phyloP scores from a whole-genome alignment of 495 filamentous ascomycete species.

The Penicillium simplicissimum region DNA sequence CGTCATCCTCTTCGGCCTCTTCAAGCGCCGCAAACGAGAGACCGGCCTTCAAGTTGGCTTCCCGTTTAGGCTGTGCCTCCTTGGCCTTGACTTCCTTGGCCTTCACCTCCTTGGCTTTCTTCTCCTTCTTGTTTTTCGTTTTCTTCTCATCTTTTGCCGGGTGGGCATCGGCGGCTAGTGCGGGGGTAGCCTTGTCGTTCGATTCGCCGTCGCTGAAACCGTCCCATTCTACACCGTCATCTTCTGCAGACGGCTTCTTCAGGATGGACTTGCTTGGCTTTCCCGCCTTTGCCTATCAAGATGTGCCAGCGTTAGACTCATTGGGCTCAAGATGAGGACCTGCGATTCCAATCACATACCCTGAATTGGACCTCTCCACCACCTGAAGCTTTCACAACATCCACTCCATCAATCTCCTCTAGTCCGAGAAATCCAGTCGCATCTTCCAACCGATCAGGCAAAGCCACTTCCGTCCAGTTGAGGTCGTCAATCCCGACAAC shows the following conservation, averaged over 20 bases:
- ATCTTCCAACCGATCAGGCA: conserved; percentile 87
- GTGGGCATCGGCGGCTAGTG: conserved; percentile 22
- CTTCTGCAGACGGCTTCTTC: conserved; percentile 25
- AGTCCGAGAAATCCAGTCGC: conserved; percentile 93
- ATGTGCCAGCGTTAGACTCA: conserved; percentile 2
- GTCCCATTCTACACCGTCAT: conserved; percentile 55
- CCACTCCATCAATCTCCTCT: conserved; percentile 89
- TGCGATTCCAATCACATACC: conserved; percentile 32
- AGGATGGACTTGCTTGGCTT: conserved; percentile 41
- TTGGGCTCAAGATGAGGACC: not conserved
- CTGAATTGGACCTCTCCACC: conserved; percentile 47
- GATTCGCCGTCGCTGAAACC: conserved; percentile 53
- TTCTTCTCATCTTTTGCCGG: conserved; percentile 24
- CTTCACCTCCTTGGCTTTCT: conserved; percentile 33
- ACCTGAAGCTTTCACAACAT: conserved; percentile 58
- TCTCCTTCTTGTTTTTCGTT: conserved; percentile 36
- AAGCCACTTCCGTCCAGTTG: conserved; percentile 75
- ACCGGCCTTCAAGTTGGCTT: conserved; percentile 30
- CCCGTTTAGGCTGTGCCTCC: conserved; percentile 31
- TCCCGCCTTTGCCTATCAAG: conserved; percentile 35
- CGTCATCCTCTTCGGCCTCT: conserved; percentile 47
- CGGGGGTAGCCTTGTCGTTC: conserved; percentile 23
- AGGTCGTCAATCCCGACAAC: conserved; percentile 61
- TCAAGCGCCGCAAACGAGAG: conserved; percentile 44
- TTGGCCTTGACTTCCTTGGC: conserved; percentile 31